phyloP scores from a whole-genome alignment of 768 basidiomycete species.

The Inosperma sp. region DNA sequence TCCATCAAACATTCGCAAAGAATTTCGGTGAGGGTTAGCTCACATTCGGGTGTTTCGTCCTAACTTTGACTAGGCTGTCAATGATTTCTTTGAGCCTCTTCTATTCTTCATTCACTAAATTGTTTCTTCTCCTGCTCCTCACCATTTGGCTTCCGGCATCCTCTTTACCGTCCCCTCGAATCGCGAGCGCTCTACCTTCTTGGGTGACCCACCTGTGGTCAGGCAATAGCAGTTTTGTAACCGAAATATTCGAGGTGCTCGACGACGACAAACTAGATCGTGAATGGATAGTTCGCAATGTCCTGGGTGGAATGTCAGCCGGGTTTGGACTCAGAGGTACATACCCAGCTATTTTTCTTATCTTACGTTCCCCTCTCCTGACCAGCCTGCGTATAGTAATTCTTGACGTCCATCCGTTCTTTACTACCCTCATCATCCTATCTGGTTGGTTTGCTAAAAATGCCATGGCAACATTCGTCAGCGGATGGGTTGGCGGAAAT shows the following conservation, averaged over 20 bases:
- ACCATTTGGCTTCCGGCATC: slow-evolving; percentile 70
- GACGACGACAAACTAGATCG: slow-evolving; percentile 74
- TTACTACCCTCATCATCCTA: slow-evolving; percentile 72
- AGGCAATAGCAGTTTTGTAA: slow-evolving; percentile 33
- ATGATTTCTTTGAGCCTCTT: slow-evolving; percentile 74
- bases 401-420: slow-evolving; percentile 66
- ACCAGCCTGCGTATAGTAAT: slow-evolving; percentile 48
- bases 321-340: slow-evolving; percentile 80
- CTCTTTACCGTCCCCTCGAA: slow-evolving; percentile 18
- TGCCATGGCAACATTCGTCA: slow-evolving; percentile 52
- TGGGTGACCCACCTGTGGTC: slow-evolving; percentile 26
- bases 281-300: slow-evolving; percentile 80
- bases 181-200: slow-evolving; percentile 21
- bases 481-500: slow-evolving; percentile 62
- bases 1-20: slow-evolving; percentile 50
- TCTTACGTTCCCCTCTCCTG: neutral
- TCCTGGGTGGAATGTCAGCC: slow-evolving; percentile 81
- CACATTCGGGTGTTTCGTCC: neutral
- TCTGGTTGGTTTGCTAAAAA: slow-evolving; percentile 73
- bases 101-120: slow-evolving; percentile 80
- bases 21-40: slow-evolving; percentile 50
- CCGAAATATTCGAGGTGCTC: slow-evolving; percentile 47
- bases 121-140: slow-evolving; percentile 76
- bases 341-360: slow-evolving; percentile 5
- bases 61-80: slow-evolving; percentile 46